Base-by-base conservation (phyloP, 495 filamentous ascomycete genomes). In the Usnea hakonensis region DNA sequence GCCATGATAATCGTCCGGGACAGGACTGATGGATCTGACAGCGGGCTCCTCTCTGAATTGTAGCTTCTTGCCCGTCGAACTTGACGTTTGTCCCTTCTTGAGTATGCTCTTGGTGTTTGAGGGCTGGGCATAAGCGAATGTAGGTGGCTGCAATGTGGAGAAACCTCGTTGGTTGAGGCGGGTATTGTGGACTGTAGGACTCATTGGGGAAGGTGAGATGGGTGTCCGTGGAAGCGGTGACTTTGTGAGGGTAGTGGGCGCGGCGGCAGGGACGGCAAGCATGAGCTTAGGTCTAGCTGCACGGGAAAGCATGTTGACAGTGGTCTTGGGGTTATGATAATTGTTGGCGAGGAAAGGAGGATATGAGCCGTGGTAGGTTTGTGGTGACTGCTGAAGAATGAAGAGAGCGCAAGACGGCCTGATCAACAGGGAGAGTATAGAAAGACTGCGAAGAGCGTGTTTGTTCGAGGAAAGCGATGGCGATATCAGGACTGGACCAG, bases 1-100 rank as follows among this genome's bases (percentile, higher is more conserved):
- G 59, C 80, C 80, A 53, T 82, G 80, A 65, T 81, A 82, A 56
- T 82, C 80, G 26, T 81, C 78, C 28, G 76, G 74, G 66, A 83
- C 79, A 0, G 79, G 79, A 7, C 77, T 81, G 62, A 83, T 75
- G 52, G 77, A 81, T 67, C 81, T 70, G 30, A 83, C 74, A 30
- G 75, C 78, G 8, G 80, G 79, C 8, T 76, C 75, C 35, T 71
- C 73, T 30, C 77, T 65, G 68, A 82, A 81, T 43, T 79, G 71
- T 35, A 81, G 76, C 61, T 70, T 72, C 66, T 79, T 82, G 38
- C 72, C 66, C n/a, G 65, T 58, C 19, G 59, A 66, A 10, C 52
- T 53, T 35, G 65, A 37, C 32, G 55, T 11, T 38, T 63, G 61
- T 10, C 64, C 55, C 64, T 80, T 81, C 73, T 80, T 81, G 62